Evolutionary conservation across 208 protist species (phyloP).

Genomic region (Leishmania tarentolae): DNA sequence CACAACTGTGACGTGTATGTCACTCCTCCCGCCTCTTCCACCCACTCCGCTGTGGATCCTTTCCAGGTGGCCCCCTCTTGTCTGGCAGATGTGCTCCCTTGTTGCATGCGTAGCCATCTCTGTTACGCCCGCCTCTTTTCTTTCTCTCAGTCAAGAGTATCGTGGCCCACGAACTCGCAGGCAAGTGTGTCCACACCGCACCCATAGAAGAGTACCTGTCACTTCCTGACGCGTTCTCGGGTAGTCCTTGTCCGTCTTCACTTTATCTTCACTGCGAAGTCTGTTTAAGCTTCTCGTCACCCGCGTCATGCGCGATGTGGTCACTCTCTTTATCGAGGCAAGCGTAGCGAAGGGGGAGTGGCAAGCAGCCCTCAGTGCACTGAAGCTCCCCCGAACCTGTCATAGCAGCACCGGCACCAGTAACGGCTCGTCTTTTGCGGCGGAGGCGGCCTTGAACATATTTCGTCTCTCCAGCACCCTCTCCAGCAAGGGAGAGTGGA

Average conservation of each 20-base stretch:
- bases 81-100: too few relatives aligned
- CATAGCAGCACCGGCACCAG: neutral
- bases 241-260: neutral
- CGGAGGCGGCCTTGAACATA: neutral
- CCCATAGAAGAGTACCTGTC: neutral
- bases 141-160: neutral
- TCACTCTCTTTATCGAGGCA: conserved; percentile 31
- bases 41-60: neutral
- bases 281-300: neutral
- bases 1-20: neutral
- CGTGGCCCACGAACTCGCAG: neutral
- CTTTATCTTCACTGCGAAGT: neutral
- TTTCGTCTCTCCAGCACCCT: conserved; percentile 16
- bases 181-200: neutral
- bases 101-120: neutral
- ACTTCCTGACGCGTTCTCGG: neutral
- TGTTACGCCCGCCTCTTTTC: neutral
- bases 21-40: neutral
- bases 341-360: conserved; percentile 34
- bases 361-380: conserved; percentile 22
- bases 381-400: conserved; percentile 4
- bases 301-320: conserved; percentile 21
- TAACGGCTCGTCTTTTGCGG: neutral
- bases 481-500: conserved; percentile 9
- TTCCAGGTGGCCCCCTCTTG: neutral